Percentiles rank a stretch among this genome's conserved stretches.
Conservation (phyloP, 768 basidiomycete species). For the Kwoniella botswanensis region DNA sequence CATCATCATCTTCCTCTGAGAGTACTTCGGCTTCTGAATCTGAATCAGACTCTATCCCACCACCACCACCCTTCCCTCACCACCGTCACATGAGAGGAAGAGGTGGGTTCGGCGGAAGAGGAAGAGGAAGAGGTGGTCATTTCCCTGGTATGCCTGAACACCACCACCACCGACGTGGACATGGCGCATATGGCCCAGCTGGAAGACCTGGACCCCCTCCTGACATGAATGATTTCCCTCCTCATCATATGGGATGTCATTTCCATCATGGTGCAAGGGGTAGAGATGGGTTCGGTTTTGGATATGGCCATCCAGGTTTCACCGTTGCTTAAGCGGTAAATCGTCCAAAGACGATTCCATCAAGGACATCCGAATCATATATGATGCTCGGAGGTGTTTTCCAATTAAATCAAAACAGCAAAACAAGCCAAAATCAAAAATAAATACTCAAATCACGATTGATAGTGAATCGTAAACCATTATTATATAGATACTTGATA, state of each 20-base stretch:
- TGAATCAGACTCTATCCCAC: background rate
- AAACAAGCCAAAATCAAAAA: background rate
- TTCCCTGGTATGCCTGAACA: background rate
- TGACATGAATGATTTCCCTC: background rate
- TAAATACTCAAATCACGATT: background rate
- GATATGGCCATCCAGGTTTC: background rate
- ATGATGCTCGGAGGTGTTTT: background rate
- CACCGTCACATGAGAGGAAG: slow-evolving; percentile 7
- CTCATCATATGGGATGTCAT: background rate
- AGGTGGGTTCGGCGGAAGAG: slow-evolving; percentile 11
- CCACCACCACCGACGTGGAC: background rate
- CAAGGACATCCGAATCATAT: background rate
- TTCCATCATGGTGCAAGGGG: background rate
- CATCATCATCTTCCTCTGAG: background rate
- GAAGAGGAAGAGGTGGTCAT: background rate
- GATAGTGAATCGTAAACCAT: too few species aligned
- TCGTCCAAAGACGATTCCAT: background rate
- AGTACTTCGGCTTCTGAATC: background rate
- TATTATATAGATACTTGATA: background rate
- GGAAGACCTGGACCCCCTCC: slow-evolving; percentile 6
- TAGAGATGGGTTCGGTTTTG: slow-evolving; percentile 1
- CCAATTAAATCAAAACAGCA: background rate
- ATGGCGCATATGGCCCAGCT: background rate
- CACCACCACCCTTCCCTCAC: too few species aligned
- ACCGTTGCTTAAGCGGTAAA: background rate